Percentiles rank a stretch among this genome's conserved stretches.
Evolutionary conservation across 371 early-diverging fungal species (phyloP).

Genomic region (Cokeromyces recurvatus): DNA sequence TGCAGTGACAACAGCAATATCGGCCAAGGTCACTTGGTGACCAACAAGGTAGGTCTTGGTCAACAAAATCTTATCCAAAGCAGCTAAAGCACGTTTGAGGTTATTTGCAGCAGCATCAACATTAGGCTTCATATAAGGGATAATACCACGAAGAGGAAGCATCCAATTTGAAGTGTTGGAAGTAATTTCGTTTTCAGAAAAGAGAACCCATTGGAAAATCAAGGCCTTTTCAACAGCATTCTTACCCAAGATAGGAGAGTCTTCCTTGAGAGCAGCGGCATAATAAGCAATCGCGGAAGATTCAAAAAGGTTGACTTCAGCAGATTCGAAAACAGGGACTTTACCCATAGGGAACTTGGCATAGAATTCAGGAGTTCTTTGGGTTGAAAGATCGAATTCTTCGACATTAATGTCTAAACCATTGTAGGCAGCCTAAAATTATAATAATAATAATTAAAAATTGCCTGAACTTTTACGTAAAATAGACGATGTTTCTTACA

Average conservation of each 20-base stretch:
- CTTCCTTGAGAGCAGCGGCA: conserved; percentile 65
- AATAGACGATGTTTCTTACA: conserved; percentile 22
- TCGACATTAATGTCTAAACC: conserved; percentile 66
- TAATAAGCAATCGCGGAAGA: conserved; percentile 86
- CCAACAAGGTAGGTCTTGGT: conserved; percentile 77
- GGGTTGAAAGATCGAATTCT: conserved; percentile 61
- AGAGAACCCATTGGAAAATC: conserved; percentile 76
- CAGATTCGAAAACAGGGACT: conserved; percentile 79
- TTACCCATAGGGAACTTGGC: conserved; percentile 81
- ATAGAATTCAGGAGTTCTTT: conserved; percentile 68
- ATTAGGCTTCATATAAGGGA: conserved; percentile 54
- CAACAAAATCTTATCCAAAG: conserved; percentile 57
- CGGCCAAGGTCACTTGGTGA: conserved; percentile 73
- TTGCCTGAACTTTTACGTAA: no score
- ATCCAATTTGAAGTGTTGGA: conserved; percentile 43
- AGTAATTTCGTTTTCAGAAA: conserved; percentile 58
- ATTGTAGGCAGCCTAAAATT: conserved; percentile 69
- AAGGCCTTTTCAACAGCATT: conserved; percentile 66
- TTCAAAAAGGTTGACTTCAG: conserved; percentile 72
- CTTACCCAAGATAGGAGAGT: conserved; percentile 59
- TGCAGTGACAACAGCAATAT: conserved; percentile 55
- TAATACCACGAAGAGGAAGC: conserved; percentile 50
- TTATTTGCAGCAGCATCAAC: conserved; percentile 53
- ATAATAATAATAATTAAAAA: no score
- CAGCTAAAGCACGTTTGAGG: conserved; percentile 47